A percentile compares a stretch with the other conserved stretches of the same genome.
phyloP scores from a whole-genome alignment of 2,329 filamentous ascomycete genomes.

The Shiraia bambusicola region DNA sequence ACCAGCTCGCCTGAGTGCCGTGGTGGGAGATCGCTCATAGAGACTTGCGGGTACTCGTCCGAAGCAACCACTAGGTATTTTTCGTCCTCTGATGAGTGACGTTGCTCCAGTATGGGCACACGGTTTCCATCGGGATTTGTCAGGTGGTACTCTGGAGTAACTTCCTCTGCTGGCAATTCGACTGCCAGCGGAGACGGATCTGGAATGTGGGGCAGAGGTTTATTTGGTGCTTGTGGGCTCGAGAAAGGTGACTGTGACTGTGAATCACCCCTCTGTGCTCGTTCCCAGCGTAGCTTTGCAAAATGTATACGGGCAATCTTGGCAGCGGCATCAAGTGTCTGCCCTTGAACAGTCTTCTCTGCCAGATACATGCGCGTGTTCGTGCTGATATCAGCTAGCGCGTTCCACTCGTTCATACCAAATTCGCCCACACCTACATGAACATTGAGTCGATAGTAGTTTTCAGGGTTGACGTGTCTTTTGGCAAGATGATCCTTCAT shows the following conservation, averaged over 20 bases:
- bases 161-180: constrained; percentile 61
- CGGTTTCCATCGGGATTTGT: constrained; percentile 14
- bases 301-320: constrained; percentile 83
- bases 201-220: constrained; percentile 38
- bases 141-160: constrained; percentile 41
- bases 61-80: constrained; percentile 59
- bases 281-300: constrained; percentile 69
- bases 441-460: constrained; percentile 96
- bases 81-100: constrained; percentile 44
- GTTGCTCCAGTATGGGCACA: constrained; percentile 42
- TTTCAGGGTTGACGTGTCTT: constrained; percentile 78
- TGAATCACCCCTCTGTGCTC: constrained; percentile 38
- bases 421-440: constrained; percentile 96
- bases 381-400: constrained; percentile 92
- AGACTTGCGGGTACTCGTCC: constrained; percentile 58
- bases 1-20: constrained; percentile 66
- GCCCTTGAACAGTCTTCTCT: constrained; percentile 70
- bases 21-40: constrained; percentile 36
- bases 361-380: constrained; percentile 82
- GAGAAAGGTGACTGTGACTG: constrained; percentile 18
- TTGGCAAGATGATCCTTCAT: constrained; percentile 81
- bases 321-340: constrained; percentile 73
- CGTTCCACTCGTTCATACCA: constrained; percentile 97
- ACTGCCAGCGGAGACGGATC: constrained; percentile 53
- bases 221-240: constrained; percentile 32